These are phyloP conservation scores for Amanita exitialis DNA, from an alignment of 768 basidiomycete species.

Conservation along the genomic window DNA sequence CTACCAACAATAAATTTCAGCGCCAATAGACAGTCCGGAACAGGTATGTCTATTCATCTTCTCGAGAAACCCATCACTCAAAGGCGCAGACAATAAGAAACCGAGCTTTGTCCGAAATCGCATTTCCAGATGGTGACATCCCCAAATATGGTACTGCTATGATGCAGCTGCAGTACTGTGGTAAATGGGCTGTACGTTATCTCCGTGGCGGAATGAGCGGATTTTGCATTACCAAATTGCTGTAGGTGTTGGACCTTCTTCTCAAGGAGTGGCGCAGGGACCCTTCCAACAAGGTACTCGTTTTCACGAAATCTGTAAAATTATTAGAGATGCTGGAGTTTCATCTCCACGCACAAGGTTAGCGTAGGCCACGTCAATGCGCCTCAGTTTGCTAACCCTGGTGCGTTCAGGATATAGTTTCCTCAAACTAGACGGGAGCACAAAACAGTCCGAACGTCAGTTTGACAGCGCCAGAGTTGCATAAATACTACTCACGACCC, in stretches of 20 bases:
- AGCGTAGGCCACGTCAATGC: slow-evolving; percentile 5
- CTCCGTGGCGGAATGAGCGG: not conserved
- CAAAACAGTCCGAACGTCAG: slow-evolving; percentile 58
- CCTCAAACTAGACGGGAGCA: slow-evolving; percentile 74
- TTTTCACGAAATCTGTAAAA: slow-evolving; percentile 92
- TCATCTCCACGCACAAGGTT: slow-evolving; percentile 53
- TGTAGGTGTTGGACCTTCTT: slow-evolving; percentile 55
- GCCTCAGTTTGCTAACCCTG: not conserved
- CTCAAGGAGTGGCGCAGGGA: slow-evolving; percentile 62
- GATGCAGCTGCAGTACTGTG: slow-evolving; percentile 59
- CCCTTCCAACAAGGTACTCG: slow-evolving; percentile 72
- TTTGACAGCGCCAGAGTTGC: slow-evolving; percentile 1
- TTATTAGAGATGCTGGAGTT: slow-evolving; percentile 78
- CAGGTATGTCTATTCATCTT: slow-evolving; percentile 33
- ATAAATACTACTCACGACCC: not conserved
- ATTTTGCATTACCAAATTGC: not conserved
- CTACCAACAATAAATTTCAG: slow-evolving; percentile 22
- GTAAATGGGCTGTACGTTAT: slow-evolving; percentile 74
- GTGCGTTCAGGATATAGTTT: slow-evolving; percentile 40
- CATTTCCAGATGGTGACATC: slow-evolving; percentile 45
- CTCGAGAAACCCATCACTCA: not conserved
- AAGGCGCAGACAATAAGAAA: slow-evolving; percentile 32
- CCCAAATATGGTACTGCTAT: slow-evolving; percentile 58
- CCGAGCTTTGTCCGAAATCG: slow-evolving; percentile 47
- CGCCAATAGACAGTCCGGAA: slow-evolving; percentile 55